phyloP scores from a whole-genome alignment of 2,329 filamentous ascomycete genomes.

The Trichophaea hybrida region DNA sequence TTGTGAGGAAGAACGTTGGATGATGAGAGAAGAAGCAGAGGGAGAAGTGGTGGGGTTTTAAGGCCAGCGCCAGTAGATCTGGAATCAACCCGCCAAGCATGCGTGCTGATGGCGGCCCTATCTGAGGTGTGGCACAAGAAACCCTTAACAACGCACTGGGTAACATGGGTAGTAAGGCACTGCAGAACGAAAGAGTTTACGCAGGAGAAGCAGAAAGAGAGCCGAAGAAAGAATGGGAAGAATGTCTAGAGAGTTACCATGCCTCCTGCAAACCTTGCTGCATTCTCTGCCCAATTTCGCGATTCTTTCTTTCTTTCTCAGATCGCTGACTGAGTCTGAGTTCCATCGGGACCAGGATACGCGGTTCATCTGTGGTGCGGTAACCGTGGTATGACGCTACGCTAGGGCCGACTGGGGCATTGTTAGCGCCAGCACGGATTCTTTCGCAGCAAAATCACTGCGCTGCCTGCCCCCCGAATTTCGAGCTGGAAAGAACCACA shows the following conservation, averaged over 20 bases:
- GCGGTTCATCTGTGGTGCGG: too few relatives aligned
- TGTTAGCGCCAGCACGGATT: not conserved
- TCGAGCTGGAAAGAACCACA: conserved; percentile 1
- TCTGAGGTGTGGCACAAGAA: not conserved
- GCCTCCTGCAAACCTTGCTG: too few relatives aligned
- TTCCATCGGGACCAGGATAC: not conserved
- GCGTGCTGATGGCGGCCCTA: not conserved
- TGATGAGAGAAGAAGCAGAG: conserved; percentile 15
- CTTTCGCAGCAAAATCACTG: not conserved
- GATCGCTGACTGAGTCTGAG: not conserved
- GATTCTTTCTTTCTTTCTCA: too few relatives aligned
- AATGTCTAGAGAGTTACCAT: too few relatives aligned
- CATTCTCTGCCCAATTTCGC: too few relatives aligned
- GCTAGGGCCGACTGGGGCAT: not conserved
- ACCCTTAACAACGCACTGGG: not conserved
- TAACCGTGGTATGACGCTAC: not conserved
- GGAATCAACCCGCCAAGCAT: conserved; percentile 5
- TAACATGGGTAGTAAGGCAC: not conserved
- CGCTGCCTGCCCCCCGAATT: not conserved
- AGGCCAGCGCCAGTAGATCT: conserved; percentile 12
- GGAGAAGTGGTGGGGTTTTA: conserved; percentile 22
- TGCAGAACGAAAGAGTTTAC: not conserved
- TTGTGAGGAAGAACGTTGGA: not conserved
- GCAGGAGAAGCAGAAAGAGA: not conserved
- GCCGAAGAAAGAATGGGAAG: too few relatives aligned